phyloP scores from a whole-genome alignment of 805 yeast genomes.

The Saturnispora mendoncae region DNA sequence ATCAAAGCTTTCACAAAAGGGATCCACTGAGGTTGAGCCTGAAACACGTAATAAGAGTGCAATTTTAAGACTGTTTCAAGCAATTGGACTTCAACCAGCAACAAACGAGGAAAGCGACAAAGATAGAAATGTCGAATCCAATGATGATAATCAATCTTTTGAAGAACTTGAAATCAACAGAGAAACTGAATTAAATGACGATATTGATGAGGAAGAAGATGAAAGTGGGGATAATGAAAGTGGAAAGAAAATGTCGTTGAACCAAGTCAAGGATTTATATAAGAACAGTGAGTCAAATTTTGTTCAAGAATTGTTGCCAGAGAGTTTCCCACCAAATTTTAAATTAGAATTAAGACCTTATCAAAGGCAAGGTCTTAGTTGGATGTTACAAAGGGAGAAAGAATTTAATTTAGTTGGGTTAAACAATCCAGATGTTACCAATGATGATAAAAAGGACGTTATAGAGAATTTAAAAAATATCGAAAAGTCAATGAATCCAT shows the following conservation, averaged over 20 bases:
- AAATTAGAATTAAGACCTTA: conserved; percentile 57
- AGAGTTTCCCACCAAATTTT: conserved; percentile 50
- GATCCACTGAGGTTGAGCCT: conserved; percentile 9
- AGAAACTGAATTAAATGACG: too few species aligned
- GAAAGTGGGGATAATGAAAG: conserved; percentile 1
- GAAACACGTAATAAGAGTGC: conserved; percentile 11
- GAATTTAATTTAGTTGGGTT: conserved; percentile 40
- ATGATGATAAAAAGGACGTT: conserved; percentile 19
- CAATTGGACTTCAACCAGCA: conserved; percentile 10
- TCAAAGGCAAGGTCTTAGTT: conserved; percentile 76
- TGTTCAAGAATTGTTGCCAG: conserved; percentile 49
- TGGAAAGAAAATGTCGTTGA: conserved; percentile 37
- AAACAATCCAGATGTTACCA: conserved; percentile 20
- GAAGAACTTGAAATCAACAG: too few species aligned
- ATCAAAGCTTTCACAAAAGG: background rate
- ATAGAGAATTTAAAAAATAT: conserved; percentile 19
- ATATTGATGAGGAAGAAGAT: conserved; percentile 6
- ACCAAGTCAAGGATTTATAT: conserved; percentile 71
- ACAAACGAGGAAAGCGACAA: too few species aligned
- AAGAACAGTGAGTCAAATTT: conserved; percentile 45
- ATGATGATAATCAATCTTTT: too few species aligned
- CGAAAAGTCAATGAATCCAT: conserved; percentile 62
- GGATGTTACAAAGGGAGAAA: conserved; percentile 81
- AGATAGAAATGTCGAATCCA: too few species aligned
- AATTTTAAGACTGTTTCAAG: conserved; percentile 15